Conservation (phyloP, 192 early-diverging fungal genomes). For the Cetraspora pellucida region DNA sequence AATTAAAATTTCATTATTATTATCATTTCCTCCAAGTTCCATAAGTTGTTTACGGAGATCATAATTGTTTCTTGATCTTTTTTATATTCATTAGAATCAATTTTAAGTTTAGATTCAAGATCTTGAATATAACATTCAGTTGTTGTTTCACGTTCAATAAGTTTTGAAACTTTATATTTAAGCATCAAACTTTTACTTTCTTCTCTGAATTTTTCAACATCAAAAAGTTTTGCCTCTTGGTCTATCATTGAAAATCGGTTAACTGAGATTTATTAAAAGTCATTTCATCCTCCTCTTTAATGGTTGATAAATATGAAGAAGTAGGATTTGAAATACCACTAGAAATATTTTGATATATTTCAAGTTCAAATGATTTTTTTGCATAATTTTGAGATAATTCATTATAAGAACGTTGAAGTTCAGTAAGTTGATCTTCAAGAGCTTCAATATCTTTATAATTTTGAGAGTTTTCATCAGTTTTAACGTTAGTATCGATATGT, state of each 20-base stretch:
- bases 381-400: slow-evolving; percentile 14
- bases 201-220: slow-evolving; percentile 21
- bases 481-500: neutral
- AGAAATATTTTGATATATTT: neutral
- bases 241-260: slow-evolving; percentile 50
- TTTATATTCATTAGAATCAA: neutral
- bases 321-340: neutral
- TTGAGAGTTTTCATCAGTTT: slow-evolving; percentile 24
- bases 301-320: slow-evolving; percentile 11
- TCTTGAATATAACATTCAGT: slow-evolving; percentile 23
- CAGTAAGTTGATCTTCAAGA: slow-evolving; percentile 52
- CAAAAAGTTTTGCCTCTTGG: slow-evolving; percentile 54
- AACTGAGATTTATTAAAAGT: neutral
- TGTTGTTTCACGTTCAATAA: slow-evolving; percentile 1
- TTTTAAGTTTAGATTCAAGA: slow-evolving; percentile 12
- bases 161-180: neutral
- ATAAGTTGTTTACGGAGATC: neutral
- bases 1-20: slow-evolving; percentile 37
- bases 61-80: slow-evolving; percentile 22
- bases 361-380: slow-evolving; percentile 1
- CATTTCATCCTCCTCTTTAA: slow-evolving; percentile 39
- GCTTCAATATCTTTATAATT: slow-evolving; percentile 34
- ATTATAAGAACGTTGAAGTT: slow-evolving; percentile 32
- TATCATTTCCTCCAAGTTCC: neutral
- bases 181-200: slow-evolving; percentile 20